Evolutionary conservation across 495 filamentous ascomycete species (phyloP).

Genomic region (Geopyxis carbonaria): DNA sequence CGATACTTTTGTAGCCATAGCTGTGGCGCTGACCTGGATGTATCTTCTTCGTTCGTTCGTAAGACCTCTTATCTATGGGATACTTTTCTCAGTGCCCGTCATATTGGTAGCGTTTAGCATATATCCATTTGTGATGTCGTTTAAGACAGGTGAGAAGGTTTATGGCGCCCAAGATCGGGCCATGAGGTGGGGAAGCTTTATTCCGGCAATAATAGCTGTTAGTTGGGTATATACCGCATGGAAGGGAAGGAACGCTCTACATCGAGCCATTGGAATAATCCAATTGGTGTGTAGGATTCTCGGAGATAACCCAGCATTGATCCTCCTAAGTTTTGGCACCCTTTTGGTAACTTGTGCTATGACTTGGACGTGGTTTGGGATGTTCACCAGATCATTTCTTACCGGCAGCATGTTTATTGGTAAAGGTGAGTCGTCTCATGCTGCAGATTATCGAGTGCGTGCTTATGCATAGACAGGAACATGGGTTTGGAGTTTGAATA

Average conservation of each 20-base stretch:
- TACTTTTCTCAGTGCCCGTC: constrained; percentile 68
- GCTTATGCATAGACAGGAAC: constrained; percentile 12
- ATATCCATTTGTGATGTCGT: constrained; percentile 83
- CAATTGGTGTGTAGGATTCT: constrained; percentile 74
- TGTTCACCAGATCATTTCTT: constrained; percentile 91
- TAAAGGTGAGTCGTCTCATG: constrained; percentile 8
- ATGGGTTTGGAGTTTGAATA: constrained; percentile 31
- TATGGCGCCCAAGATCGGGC: constrained; percentile 64
- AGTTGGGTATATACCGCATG: constrained; percentile 71
- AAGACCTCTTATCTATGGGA: constrained; percentile 55
- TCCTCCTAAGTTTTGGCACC: constrained; percentile 64
- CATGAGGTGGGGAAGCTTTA: constrained; percentile 72
- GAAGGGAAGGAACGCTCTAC: constrained; percentile 59
- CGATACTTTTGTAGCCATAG: constrained; percentile 75
- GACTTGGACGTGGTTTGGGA: constrained; percentile 91
- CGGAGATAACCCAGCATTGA: constrained; percentile 61
- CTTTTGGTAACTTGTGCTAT: constrained; percentile 62
- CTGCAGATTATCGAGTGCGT: too few species aligned
- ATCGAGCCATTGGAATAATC: constrained; percentile 65
- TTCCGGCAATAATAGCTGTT: constrained; percentile 55
- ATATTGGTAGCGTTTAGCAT: constrained; percentile 74
- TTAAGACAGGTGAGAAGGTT: constrained; percentile 41
- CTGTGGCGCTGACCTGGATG: constrained; percentile 81
- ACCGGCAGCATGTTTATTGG: constrained; percentile 32
- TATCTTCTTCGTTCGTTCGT: constrained; percentile 73